phyloP scores from a whole-genome alignment of 1,284 basidiomycete species.

The Ustilago xerochloae region DNA sequence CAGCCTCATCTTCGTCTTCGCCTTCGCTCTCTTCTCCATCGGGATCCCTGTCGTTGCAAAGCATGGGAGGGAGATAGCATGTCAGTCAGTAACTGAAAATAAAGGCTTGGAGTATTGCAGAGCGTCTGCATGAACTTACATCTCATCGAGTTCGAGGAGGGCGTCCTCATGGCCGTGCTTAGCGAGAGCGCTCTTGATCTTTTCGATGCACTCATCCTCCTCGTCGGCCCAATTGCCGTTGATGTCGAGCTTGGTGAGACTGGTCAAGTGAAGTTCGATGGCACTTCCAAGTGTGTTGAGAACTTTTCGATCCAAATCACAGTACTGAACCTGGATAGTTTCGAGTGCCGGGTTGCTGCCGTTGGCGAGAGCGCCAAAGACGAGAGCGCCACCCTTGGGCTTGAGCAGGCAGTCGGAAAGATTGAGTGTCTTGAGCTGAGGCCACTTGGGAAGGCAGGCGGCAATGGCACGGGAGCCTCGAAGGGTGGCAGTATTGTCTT shows the following conservation, averaged over 20 bases:
- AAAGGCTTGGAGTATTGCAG: neutral
- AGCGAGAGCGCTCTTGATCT: slow-evolving; percentile 58
- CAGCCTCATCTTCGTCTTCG: slow-evolving; percentile 53
- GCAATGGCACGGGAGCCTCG: slow-evolving; percentile 82
- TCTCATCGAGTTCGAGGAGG: slow-evolving; percentile 62
- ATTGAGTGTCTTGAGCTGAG: slow-evolving; percentile 80
- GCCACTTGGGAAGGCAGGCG: slow-evolving; percentile 77
- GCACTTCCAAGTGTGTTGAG: slow-evolving; percentile 55
- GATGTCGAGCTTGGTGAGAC: slow-evolving; percentile 60
- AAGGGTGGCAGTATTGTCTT: slow-evolving; percentile 91
- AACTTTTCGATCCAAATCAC: slow-evolving; percentile 61
- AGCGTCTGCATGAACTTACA: slow-evolving; percentile 22
- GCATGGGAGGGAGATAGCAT: neutral
- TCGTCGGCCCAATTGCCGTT: slow-evolving; percentile 68
- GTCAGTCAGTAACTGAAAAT: neutral
- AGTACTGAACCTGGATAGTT: slow-evolving; percentile 63
- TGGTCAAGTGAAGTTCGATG: slow-evolving; percentile 49
- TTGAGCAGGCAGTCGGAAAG: slow-evolving; percentile 92
- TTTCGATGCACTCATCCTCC: slow-evolving; percentile 63
- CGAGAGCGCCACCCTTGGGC: slow-evolving; percentile 70
- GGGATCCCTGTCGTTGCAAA: slow-evolving; percentile 41
- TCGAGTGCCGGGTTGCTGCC: slow-evolving; percentile 56
- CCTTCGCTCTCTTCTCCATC: slow-evolving; percentile 65
- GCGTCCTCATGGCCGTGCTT: slow-evolving; percentile 59
- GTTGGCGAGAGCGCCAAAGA: slow-evolving; percentile 55